Conservation (phyloP, 2,329 filamentous ascomycete genomes). For the Mariannaea sp. region DNA sequence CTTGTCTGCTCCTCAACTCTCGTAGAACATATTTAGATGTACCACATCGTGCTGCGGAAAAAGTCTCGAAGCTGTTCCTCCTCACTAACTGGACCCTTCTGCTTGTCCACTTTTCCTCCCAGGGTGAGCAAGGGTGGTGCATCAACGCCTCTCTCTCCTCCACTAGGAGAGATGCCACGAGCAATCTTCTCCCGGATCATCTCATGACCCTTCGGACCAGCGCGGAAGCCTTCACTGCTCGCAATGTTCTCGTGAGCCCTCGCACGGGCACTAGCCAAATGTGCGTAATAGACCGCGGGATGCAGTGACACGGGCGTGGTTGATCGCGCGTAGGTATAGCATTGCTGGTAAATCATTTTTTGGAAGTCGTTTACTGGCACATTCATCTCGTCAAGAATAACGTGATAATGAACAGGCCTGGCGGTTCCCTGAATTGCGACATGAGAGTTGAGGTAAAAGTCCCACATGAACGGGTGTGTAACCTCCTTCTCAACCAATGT, state of each 20-base stretch:
- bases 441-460: conserved; percentile 73
- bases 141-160: conserved; percentile 31
- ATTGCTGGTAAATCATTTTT: conserved; percentile 91
- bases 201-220: conserved; percentile 51
- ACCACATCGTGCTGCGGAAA: conserved; percentile 51
- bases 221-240: conserved; percentile 50
- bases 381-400: conserved; percentile 80
- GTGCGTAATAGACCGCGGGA: conserved; percentile 94
- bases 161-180: conserved; percentile 42
- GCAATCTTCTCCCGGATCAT: conserved; percentile 46
- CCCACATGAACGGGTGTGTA: conserved; percentile 89
- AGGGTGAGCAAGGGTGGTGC: conserved; percentile 41
- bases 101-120: conserved; percentile 34
- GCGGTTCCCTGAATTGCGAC: conserved; percentile 91
- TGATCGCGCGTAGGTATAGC: conserved; percentile 89
- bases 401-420: conserved; percentile 88
- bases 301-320: conserved; percentile 90
- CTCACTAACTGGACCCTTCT: conserved; percentile 31
- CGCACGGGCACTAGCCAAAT: conserved; percentile 82
- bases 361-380: conserved; percentile 73
- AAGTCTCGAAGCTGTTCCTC: conserved; percentile 44
- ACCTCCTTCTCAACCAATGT: conserved; percentile 86
- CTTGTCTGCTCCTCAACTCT: background rate
- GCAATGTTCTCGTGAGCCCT: conserved; percentile 69
- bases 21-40: conserved; percentile 40